These are phyloP conservation scores for Pogostemon cablin DNA, from an alignment of 257 asterid species.

Conservation along the genomic window DNA sequence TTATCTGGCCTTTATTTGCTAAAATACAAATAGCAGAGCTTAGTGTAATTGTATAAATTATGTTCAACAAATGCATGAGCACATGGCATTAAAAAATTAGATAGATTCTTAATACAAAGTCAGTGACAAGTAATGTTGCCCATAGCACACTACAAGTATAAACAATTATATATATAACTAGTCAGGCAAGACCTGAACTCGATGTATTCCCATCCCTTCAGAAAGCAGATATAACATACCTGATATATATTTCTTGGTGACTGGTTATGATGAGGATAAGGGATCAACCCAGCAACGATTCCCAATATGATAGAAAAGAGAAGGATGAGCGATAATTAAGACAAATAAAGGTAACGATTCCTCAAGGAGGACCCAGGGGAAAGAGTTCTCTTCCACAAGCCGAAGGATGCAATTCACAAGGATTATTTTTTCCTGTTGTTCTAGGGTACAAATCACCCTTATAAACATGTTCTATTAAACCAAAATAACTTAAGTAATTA, in stretches of 20 bases:
- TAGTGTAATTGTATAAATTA: conserved; percentile 1
- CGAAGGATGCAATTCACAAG: no score
- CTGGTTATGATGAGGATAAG: conserved; percentile 99
- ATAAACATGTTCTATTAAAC: no score
- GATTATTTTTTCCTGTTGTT: no score
- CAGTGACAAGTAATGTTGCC: conserved; percentile 69
- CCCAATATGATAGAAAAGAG: no score
- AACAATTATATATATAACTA: conserved; percentile 29
- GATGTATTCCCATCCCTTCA: background rate
- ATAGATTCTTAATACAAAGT: conserved; percentile 26
- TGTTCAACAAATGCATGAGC: conserved; percentile 19
- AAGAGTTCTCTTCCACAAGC: no score
- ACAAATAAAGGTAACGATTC: no score
- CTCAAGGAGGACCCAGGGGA: no score
- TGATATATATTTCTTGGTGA: conserved; percentile 98
- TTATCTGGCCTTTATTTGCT: background rate
- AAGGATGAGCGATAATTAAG: no score
- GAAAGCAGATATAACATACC: conserved; percentile 42
- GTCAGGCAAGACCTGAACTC: conserved; percentile 14
- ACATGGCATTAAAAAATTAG: conserved; percentile 8
- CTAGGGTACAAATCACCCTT: no score
- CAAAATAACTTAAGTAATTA: no score
- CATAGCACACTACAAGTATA: conserved; percentile 83
- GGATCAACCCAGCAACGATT: conserved; percentile 89
- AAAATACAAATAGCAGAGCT: conserved; percentile 14